Conservation (phyloP, 768 basidiomycete genomes). For the Leucosporidium creatinivorum region DNA sequence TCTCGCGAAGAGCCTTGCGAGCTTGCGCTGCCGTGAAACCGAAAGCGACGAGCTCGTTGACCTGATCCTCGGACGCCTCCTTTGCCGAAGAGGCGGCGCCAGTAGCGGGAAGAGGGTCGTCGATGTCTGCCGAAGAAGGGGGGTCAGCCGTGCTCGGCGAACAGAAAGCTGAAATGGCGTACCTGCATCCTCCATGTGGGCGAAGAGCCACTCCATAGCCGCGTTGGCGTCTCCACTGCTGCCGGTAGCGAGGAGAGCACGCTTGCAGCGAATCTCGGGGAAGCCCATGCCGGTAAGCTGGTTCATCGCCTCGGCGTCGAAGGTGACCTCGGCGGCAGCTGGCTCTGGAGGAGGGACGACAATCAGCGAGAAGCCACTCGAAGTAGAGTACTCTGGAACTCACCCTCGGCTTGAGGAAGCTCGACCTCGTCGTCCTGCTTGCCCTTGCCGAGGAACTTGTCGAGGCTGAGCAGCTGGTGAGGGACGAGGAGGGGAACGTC, state of each 20-base stretch:
- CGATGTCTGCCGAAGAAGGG: slow-evolving; percentile 60
- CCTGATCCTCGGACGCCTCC: slow-evolving; percentile 55
- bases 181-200: slow-evolving; percentile 92
- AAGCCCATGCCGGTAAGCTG: slow-evolving; percentile 89
- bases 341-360: slow-evolving; percentile 31
- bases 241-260: slow-evolving; percentile 82
- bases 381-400: not conserved
- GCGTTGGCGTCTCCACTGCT: slow-evolving; percentile 59
- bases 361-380: not conserved
- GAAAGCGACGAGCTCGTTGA: slow-evolving; percentile 76
- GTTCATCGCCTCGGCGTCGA: slow-evolving; percentile 65
- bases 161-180: slow-evolving; percentile 28
- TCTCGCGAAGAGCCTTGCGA: slow-evolving; percentile 75
- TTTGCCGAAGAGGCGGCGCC: slow-evolving; percentile 33
- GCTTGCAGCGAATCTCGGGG: slow-evolving; percentile 73
- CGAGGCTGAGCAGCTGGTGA: slow-evolving; percentile 55
- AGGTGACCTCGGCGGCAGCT: slow-evolving; percentile 50
- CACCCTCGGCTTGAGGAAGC: slow-evolving; percentile 54
- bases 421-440: slow-evolving; percentile 62
- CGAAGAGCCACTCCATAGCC: slow-evolving; percentile 95
- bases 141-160: not conserved
- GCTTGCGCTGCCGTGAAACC: slow-evolving; percentile 81
- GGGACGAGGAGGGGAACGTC: slow-evolving; percentile 80
- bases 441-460: slow-evolving; percentile 61
- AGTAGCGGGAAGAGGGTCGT: slow-evolving; percentile 53